Evolutionary conservation across 164 flowering plant genomes (phyloP), one percentile per base, ranked within the genome.

Genomic region (Vitis amurensis): DNA sequence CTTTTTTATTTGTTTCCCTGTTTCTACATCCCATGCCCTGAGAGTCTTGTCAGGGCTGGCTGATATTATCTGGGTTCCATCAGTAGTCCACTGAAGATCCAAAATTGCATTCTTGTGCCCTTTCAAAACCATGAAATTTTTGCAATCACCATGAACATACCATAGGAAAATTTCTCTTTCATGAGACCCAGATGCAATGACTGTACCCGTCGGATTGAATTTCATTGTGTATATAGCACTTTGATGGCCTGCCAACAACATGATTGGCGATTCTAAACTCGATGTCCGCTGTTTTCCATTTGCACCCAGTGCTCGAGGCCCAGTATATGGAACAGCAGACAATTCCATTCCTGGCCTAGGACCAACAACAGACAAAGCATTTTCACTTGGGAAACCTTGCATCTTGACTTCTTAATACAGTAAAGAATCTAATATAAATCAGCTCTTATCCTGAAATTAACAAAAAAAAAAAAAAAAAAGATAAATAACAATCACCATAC

Each of bases 11-110:
- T 91, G 97, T 77, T 90, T 91, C 30, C 98, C 99, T 7, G 97
- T 88, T 77, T 95, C 99, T 14, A 90, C 96, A 80, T 95, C 99
- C 99, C 99, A 95, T 66, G 96, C 99, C 73, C 99, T 79, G 29
- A 95, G 59, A 16, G 99, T 91, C 74, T 91, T 95, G 76, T 95
- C 99, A 9, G 99, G 94, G 76, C 99, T 95, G 56, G 99, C 97
- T 15, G 98, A 93, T 70, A 95, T 79, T 68, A 95, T 88, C 82
- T 93, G 97, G 67, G 85, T 73, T n/a, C 99, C 99, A 73, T 95
- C 99, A 49, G 92, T 86, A 17, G 91, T 95, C 99, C 99, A 95
- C 57, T 91, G 97, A 73, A 95, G 92, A 73, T 95, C 99, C 72
- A 93, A 72, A 30, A 95, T 76, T 57, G 98, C 99, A 79, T 95